phyloP scores from a whole-genome alignment of 139 green algal genomes.

The Ettlia oleoabundans region DNA sequence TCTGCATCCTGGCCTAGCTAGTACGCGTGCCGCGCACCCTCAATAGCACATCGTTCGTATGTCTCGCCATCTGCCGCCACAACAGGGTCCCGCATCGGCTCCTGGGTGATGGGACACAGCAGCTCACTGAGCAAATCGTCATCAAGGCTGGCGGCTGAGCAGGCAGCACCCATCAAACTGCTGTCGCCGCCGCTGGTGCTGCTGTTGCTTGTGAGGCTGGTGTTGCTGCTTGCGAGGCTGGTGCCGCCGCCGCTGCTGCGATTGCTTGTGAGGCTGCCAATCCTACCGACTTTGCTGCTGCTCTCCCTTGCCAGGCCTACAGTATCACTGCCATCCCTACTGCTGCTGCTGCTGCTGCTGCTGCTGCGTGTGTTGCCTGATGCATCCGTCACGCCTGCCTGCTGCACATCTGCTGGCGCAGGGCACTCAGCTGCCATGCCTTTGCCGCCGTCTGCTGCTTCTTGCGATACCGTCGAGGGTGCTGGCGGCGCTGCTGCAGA shows the following conservation, averaged over 20 bases:
- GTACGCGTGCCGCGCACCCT: background rate
- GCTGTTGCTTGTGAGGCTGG: background rate
- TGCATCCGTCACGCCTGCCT: too few relatives aligned
- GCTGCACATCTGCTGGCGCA: too few relatives aligned
- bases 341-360: background rate
- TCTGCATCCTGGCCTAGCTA: background rate
- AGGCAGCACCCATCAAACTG: background rate
- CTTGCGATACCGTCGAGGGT: too few relatives aligned
- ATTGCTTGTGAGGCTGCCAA: background rate
- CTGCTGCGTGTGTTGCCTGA: too few relatives aligned
- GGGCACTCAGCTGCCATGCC: too few relatives aligned
- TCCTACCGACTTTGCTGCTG: too few relatives aligned
- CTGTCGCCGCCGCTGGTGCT: too few relatives aligned
- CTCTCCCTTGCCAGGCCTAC: too few relatives aligned
- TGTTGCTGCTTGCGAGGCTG: background rate
- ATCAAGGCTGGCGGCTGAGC: background rate
- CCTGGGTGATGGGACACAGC: conserved; percentile 5
- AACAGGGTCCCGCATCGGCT: background rate
- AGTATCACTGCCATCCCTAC: background rate
- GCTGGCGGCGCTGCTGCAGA: too few relatives aligned
- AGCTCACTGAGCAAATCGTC: background rate
- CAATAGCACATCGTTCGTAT: background rate
- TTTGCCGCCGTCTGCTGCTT: too few relatives aligned
- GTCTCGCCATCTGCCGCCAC: background rate
- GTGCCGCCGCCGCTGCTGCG: background rate